Evolutionary conservation across 352 stramenopile genomes (phyloP).

Genomic region (Phytophthora aleatoria): DNA sequence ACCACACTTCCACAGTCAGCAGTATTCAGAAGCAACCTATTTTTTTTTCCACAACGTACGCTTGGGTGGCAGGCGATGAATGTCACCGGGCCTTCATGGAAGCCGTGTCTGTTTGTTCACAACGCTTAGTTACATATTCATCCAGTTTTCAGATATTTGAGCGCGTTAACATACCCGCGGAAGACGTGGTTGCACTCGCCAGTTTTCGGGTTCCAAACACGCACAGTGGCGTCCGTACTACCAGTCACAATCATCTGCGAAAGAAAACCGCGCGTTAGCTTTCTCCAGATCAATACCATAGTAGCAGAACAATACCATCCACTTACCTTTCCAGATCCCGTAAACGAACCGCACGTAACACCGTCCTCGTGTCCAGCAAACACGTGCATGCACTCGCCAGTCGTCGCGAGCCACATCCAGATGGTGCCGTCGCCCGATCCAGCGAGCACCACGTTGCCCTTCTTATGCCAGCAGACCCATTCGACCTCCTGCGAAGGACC

Average conservation of each 20-base stretch:
- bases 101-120: slow-evolving; percentile 59
- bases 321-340: slow-evolving; percentile 91
- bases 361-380: slow-evolving; percentile 97
- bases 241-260: slow-evolving; percentile 92
- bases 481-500: slow-evolving; percentile 91
- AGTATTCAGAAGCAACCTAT: background rate
- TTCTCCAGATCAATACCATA: background rate
- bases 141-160: background rate
- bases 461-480: slow-evolving; percentile 92
- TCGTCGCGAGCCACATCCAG: slow-evolving; percentile 95
- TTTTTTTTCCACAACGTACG: slow-evolving; percentile 39
- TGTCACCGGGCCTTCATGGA: slow-evolving; percentile 90
- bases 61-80: slow-evolving; percentile 90
- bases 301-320: background rate
- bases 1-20: background rate
- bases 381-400: slow-evolving; percentile 97
- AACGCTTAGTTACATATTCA: slow-evolving; percentile 5
- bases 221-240: slow-evolving; percentile 93
- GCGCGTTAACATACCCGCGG: slow-evolving; percentile 52
- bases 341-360: slow-evolving; percentile 95
- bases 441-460: slow-evolving; percentile 89
- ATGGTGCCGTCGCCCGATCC: slow-evolving; percentile 88
- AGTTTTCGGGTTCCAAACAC: slow-evolving; percentile 96
- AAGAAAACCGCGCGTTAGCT: background rate
- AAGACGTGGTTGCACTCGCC: slow-evolving; percentile 93